Conservation (phyloP, 1,284 basidiomycete species). For the Trichosporon sp. region DNA sequence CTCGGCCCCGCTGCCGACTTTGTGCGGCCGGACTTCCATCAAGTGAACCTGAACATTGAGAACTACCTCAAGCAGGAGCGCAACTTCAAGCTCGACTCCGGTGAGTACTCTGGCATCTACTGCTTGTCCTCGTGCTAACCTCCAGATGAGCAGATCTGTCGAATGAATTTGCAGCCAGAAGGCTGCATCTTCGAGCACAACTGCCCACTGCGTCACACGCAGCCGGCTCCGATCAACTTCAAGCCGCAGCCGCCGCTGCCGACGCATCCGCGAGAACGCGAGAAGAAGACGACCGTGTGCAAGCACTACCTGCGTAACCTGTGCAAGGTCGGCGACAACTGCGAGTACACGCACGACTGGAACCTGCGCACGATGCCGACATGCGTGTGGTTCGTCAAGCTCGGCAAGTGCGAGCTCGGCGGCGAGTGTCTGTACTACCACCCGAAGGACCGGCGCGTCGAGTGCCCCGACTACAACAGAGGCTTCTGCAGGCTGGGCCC, state of each 20-base stretch:
- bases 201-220: constrained; percentile 86
- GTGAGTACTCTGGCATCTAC: constrained; percentile 50
- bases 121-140: constrained; percentile 11
- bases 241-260: constrained; percentile 75
- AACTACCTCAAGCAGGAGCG: constrained; percentile 76
- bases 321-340: constrained; percentile 97
- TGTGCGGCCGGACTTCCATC: constrained; percentile 83
- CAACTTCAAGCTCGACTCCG: constrained; percentile 86
- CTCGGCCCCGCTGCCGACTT: constrained; percentile 57
- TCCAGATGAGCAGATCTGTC: constrained; percentile 85
- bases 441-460: constrained; percentile 77
- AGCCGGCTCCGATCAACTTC: constrained; percentile 79
- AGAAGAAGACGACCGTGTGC: constrained; percentile 89
- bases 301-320: constrained; percentile 98
- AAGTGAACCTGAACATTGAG: constrained; percentile 84
- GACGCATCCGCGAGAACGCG: constrained; percentile 69
- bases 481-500: constrained; percentile 94
- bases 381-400: constrained; percentile 98
- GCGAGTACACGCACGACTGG: constrained; percentile 99
- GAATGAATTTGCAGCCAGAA: constrained; percentile 67
- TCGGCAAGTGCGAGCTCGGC: constrained; percentile 95
- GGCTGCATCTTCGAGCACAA: constrained; percentile 80
- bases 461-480: constrained; percentile 91
- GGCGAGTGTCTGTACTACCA: constrained; percentile 98
- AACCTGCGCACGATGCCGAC: constrained; percentile 98